Evolutionary conservation across 306 rosid species (phyloP), one percentile per base, ranked within the genome.

Genomic region (Castanea sativa): DNA sequence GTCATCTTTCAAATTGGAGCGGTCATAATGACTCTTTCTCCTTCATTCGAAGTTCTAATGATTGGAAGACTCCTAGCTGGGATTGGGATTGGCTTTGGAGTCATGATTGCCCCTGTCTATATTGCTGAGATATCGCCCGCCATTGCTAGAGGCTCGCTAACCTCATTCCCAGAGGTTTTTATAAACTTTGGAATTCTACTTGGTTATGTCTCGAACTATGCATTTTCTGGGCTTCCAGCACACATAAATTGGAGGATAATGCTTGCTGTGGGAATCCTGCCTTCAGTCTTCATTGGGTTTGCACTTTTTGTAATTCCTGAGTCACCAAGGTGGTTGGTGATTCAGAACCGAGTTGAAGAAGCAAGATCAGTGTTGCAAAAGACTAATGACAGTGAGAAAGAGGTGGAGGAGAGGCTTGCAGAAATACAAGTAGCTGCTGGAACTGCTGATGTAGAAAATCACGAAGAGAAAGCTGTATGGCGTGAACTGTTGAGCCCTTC

Each of bases 111-210:
- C 20, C 97, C 98, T 6, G 91, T 94, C 27, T 94, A 92, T 60
- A 94, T 94, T 59, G 97, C 92, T 43, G 97, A 92, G 90, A 94
- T 94, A 76, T 91, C 97, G 18, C 98, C 97, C 49, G 87, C 96
- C 49, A 69, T 85, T 70, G 70, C 84, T 6, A 85, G 97, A 87
- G 97, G 98, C 75, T 86, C 94, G 5, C 92, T 92, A 55, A 94
- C 98, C 32, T 81, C 97, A 55, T 94, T 94, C 86, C 98, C 97
- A 0, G 97, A 94, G 84, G 92, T 94, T 78, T 92, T 89, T 49
- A 91, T 94, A 75, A 94, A 94, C 71, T 57, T 91, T 8, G 98
- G 98, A 41, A 94, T 94, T 67, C 75, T 94, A 86, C 92, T 92
- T 20, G 97, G 98, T 76, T 92, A 94, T 78, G 91, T 94, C 64